Conservation (phyloP, 441 rosid species). For the Populus hybrid region DNA sequence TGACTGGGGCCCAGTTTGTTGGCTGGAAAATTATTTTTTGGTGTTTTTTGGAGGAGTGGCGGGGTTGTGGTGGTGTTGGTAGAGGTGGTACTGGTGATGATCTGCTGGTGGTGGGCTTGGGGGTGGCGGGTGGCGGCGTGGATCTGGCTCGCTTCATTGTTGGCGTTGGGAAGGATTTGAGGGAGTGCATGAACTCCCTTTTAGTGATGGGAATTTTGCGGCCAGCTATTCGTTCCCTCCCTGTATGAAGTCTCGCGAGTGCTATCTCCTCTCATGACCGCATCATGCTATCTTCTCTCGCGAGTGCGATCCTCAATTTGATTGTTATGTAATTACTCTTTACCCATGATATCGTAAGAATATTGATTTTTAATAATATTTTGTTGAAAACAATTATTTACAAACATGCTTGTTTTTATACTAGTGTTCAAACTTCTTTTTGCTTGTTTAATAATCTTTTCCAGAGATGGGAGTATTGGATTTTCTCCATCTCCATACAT, state of each 20-base stretch:
- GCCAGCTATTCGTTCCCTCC: background rate
- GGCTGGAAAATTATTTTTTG: background rate
- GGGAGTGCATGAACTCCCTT: background rate
- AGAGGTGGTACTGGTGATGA: slow-evolving; percentile 29
- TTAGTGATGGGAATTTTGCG: background rate
- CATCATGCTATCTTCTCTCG: background rate
- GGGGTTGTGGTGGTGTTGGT: slow-evolving; percentile 35
- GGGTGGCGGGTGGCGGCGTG: slow-evolving; percentile 22
- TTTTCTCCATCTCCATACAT: no score
- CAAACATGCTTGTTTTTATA: no score
- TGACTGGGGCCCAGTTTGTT: slow-evolving; percentile 49
- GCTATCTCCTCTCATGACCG: background rate
- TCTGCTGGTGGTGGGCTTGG: slow-evolving; percentile 11
- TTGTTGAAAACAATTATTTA: no score
- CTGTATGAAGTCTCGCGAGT: background rate
- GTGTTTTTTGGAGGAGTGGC: background rate
- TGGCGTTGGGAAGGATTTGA: background rate
- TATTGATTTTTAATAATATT: background rate
- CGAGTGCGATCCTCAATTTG: background rate
- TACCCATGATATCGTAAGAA: no score
- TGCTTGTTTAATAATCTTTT: no score
- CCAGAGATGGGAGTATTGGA: no score
- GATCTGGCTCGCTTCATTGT: slow-evolving; percentile 49
- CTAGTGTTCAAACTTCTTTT: no score
- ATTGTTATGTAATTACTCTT: background rate